phyloP scores from a whole-genome alignment of 768 basidiomycete genomes.

The Naganishia onofrii region DNA sequence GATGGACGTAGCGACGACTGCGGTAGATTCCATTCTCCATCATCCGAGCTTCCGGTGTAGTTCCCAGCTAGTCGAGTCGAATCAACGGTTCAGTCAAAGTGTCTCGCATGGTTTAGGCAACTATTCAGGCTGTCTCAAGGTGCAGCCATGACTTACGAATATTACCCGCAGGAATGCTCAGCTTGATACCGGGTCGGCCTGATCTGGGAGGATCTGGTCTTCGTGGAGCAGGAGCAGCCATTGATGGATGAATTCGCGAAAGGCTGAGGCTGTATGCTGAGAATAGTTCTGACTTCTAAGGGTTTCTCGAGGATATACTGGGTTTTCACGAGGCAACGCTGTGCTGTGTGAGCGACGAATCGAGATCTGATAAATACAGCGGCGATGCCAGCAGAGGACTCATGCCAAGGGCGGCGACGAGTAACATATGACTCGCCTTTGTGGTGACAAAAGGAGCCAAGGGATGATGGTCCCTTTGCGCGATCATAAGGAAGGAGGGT shows the following conservation, averaged over 20 bases:
- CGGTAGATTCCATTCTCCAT: slow-evolving; percentile 1
- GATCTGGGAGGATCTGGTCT: slow-evolving; percentile 24
- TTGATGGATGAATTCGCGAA: not conserved
- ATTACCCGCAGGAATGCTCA: slow-evolving; percentile 50
- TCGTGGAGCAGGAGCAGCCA: slow-evolving; percentile 24
- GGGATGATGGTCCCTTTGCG: too few species aligned
- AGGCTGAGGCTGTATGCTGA: not conserved
- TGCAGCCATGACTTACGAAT: slow-evolving; percentile 45
- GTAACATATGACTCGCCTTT: too few species aligned
- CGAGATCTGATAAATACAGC: too few species aligned
- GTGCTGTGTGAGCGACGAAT: too few species aligned
- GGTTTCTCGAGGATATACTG: too few species aligned
- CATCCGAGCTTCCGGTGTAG: slow-evolving; percentile 28
- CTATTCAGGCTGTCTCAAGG: not conserved
- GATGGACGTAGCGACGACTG: slow-evolving; percentile 25
- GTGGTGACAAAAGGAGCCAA: too few species aligned
- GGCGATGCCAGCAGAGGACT: too few species aligned
- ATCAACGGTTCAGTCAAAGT: slow-evolving; percentile 41
- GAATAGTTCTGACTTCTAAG: too few species aligned
- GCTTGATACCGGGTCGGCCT: slow-evolving; percentile 29
- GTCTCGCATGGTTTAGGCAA: too few species aligned
- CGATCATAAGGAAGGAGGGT: too few species aligned
- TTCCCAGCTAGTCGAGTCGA: slow-evolving; percentile 35
- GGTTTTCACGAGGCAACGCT: too few species aligned
- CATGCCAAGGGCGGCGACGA: too few species aligned